Conservation (phyloP, 768 basidiomycete species). For the Leccinum obscurum region DNA sequence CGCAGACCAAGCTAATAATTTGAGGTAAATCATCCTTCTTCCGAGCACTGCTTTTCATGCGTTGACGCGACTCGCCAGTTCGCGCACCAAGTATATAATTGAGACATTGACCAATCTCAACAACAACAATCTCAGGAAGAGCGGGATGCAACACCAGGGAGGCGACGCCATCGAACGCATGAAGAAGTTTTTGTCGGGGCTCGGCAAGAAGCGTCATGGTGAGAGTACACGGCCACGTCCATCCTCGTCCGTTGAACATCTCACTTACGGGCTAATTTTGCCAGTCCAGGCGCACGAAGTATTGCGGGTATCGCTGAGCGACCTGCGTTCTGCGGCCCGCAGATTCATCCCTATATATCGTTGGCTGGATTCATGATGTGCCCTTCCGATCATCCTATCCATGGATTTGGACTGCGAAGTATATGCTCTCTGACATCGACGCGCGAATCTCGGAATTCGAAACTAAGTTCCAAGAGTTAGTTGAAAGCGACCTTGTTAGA, state of each 20-base stretch:
- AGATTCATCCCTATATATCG: no score
- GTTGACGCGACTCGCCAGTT: constrained; percentile 45
- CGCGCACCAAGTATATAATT: constrained; percentile 42
- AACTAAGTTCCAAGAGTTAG: neutral
- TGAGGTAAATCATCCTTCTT: constrained; percentile 47
- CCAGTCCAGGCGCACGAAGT: constrained; percentile 83
- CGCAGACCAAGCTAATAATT: constrained; percentile 44
- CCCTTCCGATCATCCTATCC: neutral
- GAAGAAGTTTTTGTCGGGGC: no score
- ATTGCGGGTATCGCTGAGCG: constrained; percentile 80
- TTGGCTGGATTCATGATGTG: neutral
- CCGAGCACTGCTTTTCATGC: no score
- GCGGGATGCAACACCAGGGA: no score
- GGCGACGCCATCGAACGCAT: no score
- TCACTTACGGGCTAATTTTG: constrained; percentile 1
- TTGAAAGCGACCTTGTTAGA: neutral
- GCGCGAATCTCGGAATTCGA: neutral
- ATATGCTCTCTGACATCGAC: no score
- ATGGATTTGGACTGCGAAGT: neutral
- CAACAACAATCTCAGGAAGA: no score
- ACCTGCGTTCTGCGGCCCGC: constrained; percentile 68
- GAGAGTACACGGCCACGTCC: no score
- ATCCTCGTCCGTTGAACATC: no score
- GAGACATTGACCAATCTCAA: no score
- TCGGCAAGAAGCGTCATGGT: no score